Conservation (phyloP, 2,329 filamentous ascomycete species). For the Parastagonospora avenae region DNA sequence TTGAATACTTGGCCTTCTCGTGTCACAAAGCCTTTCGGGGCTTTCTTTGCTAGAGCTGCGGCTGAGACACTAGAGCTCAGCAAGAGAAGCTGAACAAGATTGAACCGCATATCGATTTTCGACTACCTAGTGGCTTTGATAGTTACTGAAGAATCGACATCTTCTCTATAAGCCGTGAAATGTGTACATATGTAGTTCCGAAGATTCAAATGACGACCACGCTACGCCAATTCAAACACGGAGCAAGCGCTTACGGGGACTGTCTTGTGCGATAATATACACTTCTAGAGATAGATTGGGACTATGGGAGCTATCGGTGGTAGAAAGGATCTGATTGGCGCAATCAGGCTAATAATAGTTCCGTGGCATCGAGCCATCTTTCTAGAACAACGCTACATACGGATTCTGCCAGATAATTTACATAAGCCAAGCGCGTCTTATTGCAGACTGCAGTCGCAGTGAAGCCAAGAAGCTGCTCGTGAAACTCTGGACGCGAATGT, state of each 20-base stretch:
- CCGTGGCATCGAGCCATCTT: conserved; percentile 5
- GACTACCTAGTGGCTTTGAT: background rate
- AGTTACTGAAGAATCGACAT: too few species aligned
- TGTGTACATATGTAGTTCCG: conserved; percentile 16
- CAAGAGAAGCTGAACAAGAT: conserved; percentile 18
- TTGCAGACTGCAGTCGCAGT: conserved; percentile 6
- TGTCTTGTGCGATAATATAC: conserved; percentile 1
- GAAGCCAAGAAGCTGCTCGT: background rate
- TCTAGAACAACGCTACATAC: conserved; percentile 7
- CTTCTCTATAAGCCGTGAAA: background rate
- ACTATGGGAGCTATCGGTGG: conserved; percentile 3
- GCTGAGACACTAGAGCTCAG: conserved; percentile 22
- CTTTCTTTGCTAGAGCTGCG: conserved; percentile 16
- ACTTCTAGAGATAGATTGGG: conserved; percentile 12
- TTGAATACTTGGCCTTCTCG: conserved; percentile 58
- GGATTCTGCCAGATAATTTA: background rate
- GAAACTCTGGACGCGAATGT: background rate
- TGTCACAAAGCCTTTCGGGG: conserved; percentile 54
- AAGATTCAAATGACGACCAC: background rate
- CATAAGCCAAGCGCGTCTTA: conserved; percentile 6
- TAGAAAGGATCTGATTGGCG: conserved; percentile 9
- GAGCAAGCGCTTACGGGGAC: conserved; percentile 4
- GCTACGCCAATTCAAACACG: conserved; percentile 11
- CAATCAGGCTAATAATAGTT: conserved; percentile 3
- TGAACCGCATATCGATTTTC: conserved; percentile 17